Percentiles rank a stretch among this genome's conserved stretches.
phyloP scores from a whole-genome alignment of 2,329 filamentous ascomycete genomes.

The Cladosporium cucumerinum region DNA sequence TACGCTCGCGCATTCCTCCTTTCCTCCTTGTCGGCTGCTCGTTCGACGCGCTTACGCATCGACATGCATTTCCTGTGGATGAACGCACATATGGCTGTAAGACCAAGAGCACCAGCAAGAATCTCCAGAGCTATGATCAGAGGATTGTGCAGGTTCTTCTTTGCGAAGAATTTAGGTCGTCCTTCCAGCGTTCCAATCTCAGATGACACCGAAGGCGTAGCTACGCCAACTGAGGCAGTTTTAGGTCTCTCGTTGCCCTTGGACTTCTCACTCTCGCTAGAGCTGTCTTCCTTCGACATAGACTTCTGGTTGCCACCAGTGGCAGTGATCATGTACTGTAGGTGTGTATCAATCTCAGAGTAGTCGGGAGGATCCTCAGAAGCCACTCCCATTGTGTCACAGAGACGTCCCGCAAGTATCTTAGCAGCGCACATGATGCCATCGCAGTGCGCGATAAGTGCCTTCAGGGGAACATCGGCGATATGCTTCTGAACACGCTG shows the following conservation, averaged over 20 bases:
- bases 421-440: conserved; percentile 43
- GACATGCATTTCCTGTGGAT: conserved; percentile 49
- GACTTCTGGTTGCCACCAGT: conserved; percentile 17
- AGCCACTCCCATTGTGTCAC: conserved; percentile 30
- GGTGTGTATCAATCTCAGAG: conserved; percentile 20
- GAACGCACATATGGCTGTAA: conserved; percentile 43
- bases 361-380: conserved; percentile 22
- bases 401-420: conserved; percentile 33
- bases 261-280: conserved; percentile 1
- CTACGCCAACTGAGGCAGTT: neutral
- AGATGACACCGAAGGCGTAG: neutral
- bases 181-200: conserved; percentile 6
- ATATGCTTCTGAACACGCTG: conserved; percentile 39
- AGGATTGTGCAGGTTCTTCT: conserved; percentile 10
- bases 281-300: conserved; percentile 13
- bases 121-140: conserved; percentile 39
- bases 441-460: conserved; percentile 43
- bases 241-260: neutral
- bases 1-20: conserved; percentile 51
- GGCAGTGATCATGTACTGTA: conserved; percentile 24
- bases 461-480: conserved; percentile 36
- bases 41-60: conserved; percentile 50
- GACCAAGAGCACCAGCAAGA: conserved; percentile 44
- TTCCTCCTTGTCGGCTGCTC: conserved; percentile 54
- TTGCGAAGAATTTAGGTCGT: conserved; percentile 3